Base-by-base conservation (phyloP, 345 rosid genomes). In the Lepidium didymum region DNA sequence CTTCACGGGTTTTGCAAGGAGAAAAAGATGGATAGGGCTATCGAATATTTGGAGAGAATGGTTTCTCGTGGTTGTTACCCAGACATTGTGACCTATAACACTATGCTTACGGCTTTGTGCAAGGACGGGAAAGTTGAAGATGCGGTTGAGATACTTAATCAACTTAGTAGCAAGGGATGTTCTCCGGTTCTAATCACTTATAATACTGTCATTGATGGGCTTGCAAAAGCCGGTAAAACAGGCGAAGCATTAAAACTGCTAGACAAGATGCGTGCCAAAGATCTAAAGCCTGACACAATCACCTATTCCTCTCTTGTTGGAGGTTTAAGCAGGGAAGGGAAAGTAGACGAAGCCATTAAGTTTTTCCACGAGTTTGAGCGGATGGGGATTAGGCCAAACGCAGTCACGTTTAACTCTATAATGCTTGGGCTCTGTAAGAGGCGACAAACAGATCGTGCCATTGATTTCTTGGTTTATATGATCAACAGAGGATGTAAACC, bases 1-100 rank as follows among this genome's bases (percentile, higher is more conserved):
- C 85, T 93, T 52, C 93, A 93, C 67, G 90, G 91, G 45, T 88
- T 90, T 59, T 90, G 96, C 81, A 88, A 85, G 78, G 96, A 90
- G 80, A 88, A 86, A 72, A 90, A 82, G 74, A 93, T 90, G 92
- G 93, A 88, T 11, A 82, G 87, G 42, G 98, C 89, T 3, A 80
- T 90, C 5, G 85, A 88, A 67, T 92, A 85, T 79, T 72, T 92
- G 75, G 96, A 85, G 71, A 64, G 85, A 67, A 93, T 93, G 97
- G 86, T 83, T 43, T 83, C 96, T 52, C 83, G 89, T 64, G 96
- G 93, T 6, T 93, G 94, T 75, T 86, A 88, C 69, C 98, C 98
- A 5, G 92, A 93, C 73, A 90, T 90, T 54, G 97, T 93, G 58
- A 88, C 97, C 11, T 93, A 93, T 65, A 93, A 90, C 79, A 90